Evolutionary conservation across 495 filamentous ascomycete genomes (phyloP), one percentile per base, ranked within the genome.

Genomic region (Penicillium tannophilum): DNA sequence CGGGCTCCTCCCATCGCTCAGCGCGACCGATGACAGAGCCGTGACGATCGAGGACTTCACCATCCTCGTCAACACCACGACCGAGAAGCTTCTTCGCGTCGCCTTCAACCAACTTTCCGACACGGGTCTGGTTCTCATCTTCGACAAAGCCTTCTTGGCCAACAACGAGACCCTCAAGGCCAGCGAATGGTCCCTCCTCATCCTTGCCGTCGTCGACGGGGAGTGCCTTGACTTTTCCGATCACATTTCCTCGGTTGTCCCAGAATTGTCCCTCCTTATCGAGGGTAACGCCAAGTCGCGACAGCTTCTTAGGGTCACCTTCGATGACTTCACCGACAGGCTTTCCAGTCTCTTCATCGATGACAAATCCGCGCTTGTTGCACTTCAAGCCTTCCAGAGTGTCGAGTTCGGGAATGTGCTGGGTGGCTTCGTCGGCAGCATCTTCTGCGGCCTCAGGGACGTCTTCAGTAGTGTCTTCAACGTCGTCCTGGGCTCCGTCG

Each of bases 261-360:
- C 85, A 79, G 66, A 88, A 85, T 52, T 87, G 84, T 14, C 86
- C 86, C 66, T 87, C 78, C 33, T 80, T 81, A 58, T 87, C 85
- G 33, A 84, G 79, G 28, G 76, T 72, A 54, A 79, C 80, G 41
- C 83, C 84, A 24, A 78, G 66, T 41, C 72, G 75, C 39, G 90
- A 61, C 4, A 88, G 65, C 61, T 84, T 86, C 62, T 84, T 81
- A 1, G 82, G 65, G 55, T 88, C 82, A 20, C 85, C 86, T 69
- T 88, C 82, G 33, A 78, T 73, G 11, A 89, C 70, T 60, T 84
- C 82, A 24, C 86, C 86, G 46, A 87, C 72, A 0, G 81, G 75
- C 41, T 77, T 83, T 14, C 82, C 83, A 26, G 79, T 76, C 4
- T 63, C 64, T 12, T 63, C 42, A 59, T 82, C 76, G 56, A 86